Evolutionary conservation across 2,329 filamentous ascomycete genomes (phyloP), one percentile per base, ranked within the genome.

Genomic region (Orbilia javanica): DNA sequence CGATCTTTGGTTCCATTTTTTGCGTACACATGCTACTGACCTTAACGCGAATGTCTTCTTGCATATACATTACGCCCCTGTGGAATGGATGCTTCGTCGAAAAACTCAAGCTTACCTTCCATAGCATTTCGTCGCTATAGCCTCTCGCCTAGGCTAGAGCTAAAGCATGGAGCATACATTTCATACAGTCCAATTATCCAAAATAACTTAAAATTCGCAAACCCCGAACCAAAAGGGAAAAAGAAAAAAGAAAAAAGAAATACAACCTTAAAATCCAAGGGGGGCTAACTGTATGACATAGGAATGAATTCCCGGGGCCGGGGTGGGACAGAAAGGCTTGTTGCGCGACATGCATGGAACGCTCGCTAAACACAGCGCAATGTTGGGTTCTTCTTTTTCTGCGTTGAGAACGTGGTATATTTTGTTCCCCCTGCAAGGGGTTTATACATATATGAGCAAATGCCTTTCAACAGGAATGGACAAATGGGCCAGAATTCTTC

Each of bases 321-420:
- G 34, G 34, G 7, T 10, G 13, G 13, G 34, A 36, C 8, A 36
- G 13, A 36, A 36, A 11, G 34, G 13, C n/a, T n/a, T n/a, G n/a
- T 34, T 13, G 6, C 13, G 15, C 5, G n/a, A 44, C n/a, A 44
- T n/a, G 39, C 39, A 44, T 63, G 67, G 67, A 71, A 71, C 55
- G 53, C 67, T 57, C 48, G 57, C 53, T 27, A 60, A 27, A 46
- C 60, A 20, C 18, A 2, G 13, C 13, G 13, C 2, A 60, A 39
- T 20, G 31, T 36, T 34, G 22, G 27, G 27, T 34, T 25, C 29
- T 29, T 39, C 63, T 70, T 18, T 50, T 67, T 70, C 46, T 77
- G 73, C 29, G 73, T 77, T 77, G 73, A 63, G 73, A 77, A 77
- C 73, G 73, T 77, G 73, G 73, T 77, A 77, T 44, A 48, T 65